A percentile compares a stretch with the other conserved stretches of the same genome.
These are phyloP conservation scores for Botrytis hyacinthi DNA, from an alignment of 2,329 filamentous ascomycete species.

Conservation along the genomic window DNA sequence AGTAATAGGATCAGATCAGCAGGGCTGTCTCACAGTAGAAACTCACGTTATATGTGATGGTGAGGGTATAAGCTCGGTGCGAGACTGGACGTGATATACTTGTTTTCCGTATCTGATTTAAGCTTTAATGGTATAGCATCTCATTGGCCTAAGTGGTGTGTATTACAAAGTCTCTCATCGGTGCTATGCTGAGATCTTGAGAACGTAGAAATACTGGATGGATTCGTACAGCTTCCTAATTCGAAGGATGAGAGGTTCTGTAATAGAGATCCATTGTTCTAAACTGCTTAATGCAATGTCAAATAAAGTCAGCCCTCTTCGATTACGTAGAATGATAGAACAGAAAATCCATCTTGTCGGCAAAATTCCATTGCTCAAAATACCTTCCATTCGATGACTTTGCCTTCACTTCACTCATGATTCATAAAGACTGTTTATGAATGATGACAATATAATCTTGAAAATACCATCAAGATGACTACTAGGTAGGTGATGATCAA, in stretches of 20 bases:
- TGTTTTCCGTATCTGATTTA: not conserved
- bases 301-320: not conserved
- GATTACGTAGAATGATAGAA: not conserved
- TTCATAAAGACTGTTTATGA: not conserved
- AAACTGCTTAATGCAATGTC: fast-evolving
- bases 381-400: not conserved
- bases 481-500: not conserved
- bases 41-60: not conserved
- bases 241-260: not conserved
- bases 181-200: not conserved
- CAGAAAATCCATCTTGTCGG: not conserved
- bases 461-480: not conserved
- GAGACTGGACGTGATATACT: not conserved
- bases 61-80: too few species aligned
- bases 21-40: not conserved
- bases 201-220: not conserved
- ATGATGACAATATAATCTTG: not conserved
- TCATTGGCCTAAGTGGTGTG: not conserved
- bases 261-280: not conserved
- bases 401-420: not conserved
- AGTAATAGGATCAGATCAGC: not conserved
- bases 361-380: not conserved
- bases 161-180: not conserved
- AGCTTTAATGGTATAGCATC: not conserved
- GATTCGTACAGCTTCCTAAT: too few species aligned